These are phyloP conservation scores for Candida koratica DNA, from an alignment of 805 yeast species.

Conservation along the genomic window DNA sequence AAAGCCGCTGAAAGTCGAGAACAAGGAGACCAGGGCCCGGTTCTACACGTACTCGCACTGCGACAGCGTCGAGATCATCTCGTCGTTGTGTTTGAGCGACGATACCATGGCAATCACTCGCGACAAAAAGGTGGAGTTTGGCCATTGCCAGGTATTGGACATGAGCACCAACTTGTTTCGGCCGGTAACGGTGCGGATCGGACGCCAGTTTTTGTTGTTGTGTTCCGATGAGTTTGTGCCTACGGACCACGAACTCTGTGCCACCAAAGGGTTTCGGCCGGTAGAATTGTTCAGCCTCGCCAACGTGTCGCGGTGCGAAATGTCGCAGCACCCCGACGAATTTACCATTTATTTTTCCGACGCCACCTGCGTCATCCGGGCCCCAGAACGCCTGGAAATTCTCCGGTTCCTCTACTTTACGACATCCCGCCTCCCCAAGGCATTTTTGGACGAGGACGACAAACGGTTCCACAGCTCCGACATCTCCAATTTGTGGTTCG, in stretches of 20 bases:
- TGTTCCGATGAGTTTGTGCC: conserved; percentile 23
- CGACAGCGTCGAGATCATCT: conserved; percentile 31
- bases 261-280: conserved; percentile 29
- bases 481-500: conserved; percentile 39
- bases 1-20: conserved; percentile 17
- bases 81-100: conserved; percentile 33
- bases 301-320: conserved; percentile 37
- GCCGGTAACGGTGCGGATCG: conserved; percentile 64
- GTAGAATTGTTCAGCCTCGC: conserved; percentile 31
- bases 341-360: conserved; percentile 32
- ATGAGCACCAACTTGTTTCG: conserved; percentile 45
- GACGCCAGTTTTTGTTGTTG: conserved; percentile 64
- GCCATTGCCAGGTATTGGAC: conserved; percentile 45
- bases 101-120: conserved; percentile 31
- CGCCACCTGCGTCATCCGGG: conserved; percentile 26
- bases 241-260: conserved; percentile 19
- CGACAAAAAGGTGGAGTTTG: conserved; percentile 36
- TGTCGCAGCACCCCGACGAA: conserved; percentile 28
- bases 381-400: conserved; percentile 50
- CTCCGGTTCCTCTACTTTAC: conserved; percentile 67
- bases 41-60: conserved; percentile 32
- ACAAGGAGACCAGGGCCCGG: conserved; percentile 15
- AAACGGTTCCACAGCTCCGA: conserved; percentile 14
- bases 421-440: conserved; percentile 48
- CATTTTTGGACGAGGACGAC: conserved; percentile 21